phyloP scores from a whole-genome alignment of 768 basidiomycete species.

The Leccinum fibrillosum region DNA sequence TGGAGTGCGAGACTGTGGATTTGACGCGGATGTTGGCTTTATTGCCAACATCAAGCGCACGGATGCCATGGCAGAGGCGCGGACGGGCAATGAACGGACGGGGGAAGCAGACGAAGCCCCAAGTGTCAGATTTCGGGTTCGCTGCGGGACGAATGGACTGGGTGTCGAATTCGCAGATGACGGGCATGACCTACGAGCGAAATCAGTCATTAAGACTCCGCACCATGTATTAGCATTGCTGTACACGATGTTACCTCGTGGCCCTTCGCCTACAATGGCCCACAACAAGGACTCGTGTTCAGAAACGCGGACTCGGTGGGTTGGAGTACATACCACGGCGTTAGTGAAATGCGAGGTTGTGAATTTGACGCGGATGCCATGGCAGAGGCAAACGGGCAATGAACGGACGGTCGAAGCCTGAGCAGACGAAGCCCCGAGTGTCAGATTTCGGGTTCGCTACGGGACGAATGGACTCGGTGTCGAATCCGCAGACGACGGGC shows the following conservation, averaged over 20 bases:
- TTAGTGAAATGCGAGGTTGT: conserved; percentile 5
- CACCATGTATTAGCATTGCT: too few relatives aligned
- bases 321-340: not conserved
- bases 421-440: conserved; percentile 6
- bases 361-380: conserved; percentile 16
- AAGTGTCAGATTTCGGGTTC: conserved; percentile 8
- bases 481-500: conserved; percentile 14
- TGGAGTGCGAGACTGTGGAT: conserved; percentile 6
- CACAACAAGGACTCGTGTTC: too few relatives aligned
- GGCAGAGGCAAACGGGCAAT: conserved; percentile 15
- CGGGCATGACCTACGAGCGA: conserved; percentile 6
- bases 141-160: not conserved
- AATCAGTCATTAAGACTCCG: too few relatives aligned
- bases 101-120: conserved; percentile 8
- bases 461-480: conserved; percentile 3
- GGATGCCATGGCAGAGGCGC: conserved; percentile 16
- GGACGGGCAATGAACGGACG: conserved; percentile 13
- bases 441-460: not conserved
- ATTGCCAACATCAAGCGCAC: conserved; percentile 3
- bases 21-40: conserved; percentile 10
- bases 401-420: conserved; percentile 6
- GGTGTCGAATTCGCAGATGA: conserved; percentile 15
- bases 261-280: too few relatives aligned
- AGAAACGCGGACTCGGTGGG: too few relatives aligned
- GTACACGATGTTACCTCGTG: too few relatives aligned